phyloP scores from a whole-genome alignment of 176 grass and related monocot species.

The Stipa capillata region DNA sequence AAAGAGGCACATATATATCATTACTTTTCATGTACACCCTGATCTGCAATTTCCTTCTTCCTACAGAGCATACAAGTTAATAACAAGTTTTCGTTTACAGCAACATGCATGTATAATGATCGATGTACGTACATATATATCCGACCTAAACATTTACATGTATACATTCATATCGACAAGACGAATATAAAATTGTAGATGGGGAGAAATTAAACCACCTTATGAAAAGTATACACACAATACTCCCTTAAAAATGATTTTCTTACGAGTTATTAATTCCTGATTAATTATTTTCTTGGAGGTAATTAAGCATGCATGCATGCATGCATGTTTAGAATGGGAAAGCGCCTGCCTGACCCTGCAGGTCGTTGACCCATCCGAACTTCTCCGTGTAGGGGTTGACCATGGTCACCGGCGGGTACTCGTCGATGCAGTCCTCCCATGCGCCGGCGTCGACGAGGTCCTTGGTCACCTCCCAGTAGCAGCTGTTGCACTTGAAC shows the following conservation, averaged over 20 bases:
- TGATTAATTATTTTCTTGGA: not conserved
- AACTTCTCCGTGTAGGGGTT: slow-evolving; percentile 82
- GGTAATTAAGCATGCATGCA: not conserved
- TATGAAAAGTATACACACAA: too few species aligned
- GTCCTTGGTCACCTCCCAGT: slow-evolving; percentile 69
- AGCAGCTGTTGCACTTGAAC: slow-evolving; percentile 91
- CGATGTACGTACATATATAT: not conserved
- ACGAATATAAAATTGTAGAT: not conserved
- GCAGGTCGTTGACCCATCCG: slow-evolving; percentile 67
- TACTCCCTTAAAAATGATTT: not conserved
- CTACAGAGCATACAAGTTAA: not conserved
- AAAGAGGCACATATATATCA: not conserved
- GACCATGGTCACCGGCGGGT: slow-evolving; percentile 53
- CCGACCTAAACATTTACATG: not conserved
- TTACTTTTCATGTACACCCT: not conserved
- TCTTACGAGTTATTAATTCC: not conserved
- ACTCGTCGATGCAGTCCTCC: slow-evolving; percentile 62
- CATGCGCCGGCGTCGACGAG: slow-evolving; percentile 50
- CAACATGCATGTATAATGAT: too few species aligned
- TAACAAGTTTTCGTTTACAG: not conserved
- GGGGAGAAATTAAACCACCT: not conserved
- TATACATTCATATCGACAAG: not conserved
- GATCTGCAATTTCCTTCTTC: not conserved
- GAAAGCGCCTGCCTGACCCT: slow-evolving; percentile 31
- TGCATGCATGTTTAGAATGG: not conserved